Evolutionary conservation across 139 green algal species (phyloP).

Genomic region (Monoraphidium neglectum): DNA sequence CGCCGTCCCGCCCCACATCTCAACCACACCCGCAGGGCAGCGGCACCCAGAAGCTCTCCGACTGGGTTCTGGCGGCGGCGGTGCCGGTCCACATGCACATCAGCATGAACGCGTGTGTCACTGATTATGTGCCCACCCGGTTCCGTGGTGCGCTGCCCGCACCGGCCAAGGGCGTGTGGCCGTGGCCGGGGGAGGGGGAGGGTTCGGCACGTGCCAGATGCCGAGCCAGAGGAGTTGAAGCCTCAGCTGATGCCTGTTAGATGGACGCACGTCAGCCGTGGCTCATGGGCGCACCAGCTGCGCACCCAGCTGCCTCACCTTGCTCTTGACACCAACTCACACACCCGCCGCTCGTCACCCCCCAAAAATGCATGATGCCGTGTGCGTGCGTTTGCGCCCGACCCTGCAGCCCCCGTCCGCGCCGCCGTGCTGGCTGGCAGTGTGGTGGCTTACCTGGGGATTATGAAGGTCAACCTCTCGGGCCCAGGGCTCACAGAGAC

Average conservation of each 20-base stretch:
- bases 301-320: no score
- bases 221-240: no score
- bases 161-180: not conserved
- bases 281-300: no score
- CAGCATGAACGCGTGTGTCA: conserved; percentile 71
- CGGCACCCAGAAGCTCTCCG: conserved; percentile 40
- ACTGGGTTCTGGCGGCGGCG: conserved; percentile 55
- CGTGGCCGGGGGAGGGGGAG: no score
- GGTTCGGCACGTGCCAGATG: no score
- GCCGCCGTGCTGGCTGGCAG: conserved; percentile 57
- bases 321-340: not conserved
- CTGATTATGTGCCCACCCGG: conserved; percentile 76
- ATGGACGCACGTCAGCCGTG: no score
- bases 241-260: not conserved
- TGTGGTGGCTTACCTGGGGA: conserved; percentile 57
- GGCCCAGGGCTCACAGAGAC: conserved; percentile 66
- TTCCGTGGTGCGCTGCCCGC: conserved; percentile 40
- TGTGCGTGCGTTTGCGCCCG: no score
- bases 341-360: not conserved
- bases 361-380: not conserved
- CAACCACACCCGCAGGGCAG: conserved; percentile 36
- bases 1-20: not conserved
- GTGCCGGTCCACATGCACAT: conserved; percentile 79
- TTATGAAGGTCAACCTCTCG: conserved; percentile 75
- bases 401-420: conserved; percentile 49